phyloP scores from a whole-genome alignment of 2,329 filamentous ascomycete species.

The Penicillium palitans region DNA sequence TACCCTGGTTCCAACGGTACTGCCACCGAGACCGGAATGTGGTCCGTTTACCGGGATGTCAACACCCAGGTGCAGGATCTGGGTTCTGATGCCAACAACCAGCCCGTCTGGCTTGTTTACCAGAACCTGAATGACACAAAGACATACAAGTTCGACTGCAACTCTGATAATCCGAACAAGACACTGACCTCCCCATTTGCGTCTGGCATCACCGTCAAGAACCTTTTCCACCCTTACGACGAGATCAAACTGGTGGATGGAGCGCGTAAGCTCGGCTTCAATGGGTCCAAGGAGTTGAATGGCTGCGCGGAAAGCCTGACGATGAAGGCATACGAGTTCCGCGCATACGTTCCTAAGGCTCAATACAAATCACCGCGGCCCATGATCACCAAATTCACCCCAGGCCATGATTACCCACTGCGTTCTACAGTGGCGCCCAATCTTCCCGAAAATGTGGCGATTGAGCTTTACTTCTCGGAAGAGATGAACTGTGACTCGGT shows the following conservation, averaged over 20 bases:
- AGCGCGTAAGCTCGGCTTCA: slow-evolving; percentile 47
- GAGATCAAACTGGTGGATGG: slow-evolving; percentile 53
- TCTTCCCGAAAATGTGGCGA: slow-evolving; percentile 49
- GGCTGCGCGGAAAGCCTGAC: slow-evolving; percentile 57
- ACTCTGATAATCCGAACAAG: slow-evolving; percentile 41
- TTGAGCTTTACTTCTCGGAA: slow-evolving; percentile 56
- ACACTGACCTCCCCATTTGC: slow-evolving; percentile 60
- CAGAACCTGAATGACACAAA: slow-evolving; percentile 49
- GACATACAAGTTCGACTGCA: slow-evolving; percentile 60
- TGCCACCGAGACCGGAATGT: slow-evolving; percentile 59
- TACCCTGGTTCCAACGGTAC: slow-evolving; percentile 56
- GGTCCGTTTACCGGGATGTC: slow-evolving; percentile 57
- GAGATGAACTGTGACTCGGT: slow-evolving; percentile 61
- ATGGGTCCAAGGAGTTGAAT: slow-evolving; percentile 49
- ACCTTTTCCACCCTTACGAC: slow-evolving; percentile 63
- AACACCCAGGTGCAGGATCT: slow-evolving; percentile 54
- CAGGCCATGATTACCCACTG: slow-evolving; percentile 61
- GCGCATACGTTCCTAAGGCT: slow-evolving; percentile 58
- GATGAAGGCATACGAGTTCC: slow-evolving; percentile 60
- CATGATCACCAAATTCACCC: slow-evolving; percentile 59
- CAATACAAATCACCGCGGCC: slow-evolving; percentile 54
- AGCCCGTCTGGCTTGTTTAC: slow-evolving; percentile 48
- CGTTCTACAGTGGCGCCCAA: slow-evolving; percentile 49
- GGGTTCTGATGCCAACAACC: slow-evolving; percentile 40
- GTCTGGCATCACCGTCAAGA: slow-evolving; percentile 56